Evolutionary conservation across 345 rosid species (phyloP).

Genomic region (thale cress (Arabidopsis thaliana)): TAIR10.1 NC_003070.9:11859001-11859500

Average conservation of each 20-base stretch:
- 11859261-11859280: constrained; percentile 10
- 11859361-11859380: constrained; percentile 10
- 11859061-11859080: constrained; percentile 76
- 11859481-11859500: not conserved
- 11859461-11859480: not conserved
- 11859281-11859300: not conserved
- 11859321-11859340: not conserved
- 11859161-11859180: constrained; percentile 87
- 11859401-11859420: not conserved
- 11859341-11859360: constrained; percentile 11
- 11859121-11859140: constrained; percentile 47
- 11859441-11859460: not conserved
- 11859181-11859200: constrained; percentile 59
- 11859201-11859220: not conserved
- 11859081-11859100: constrained; percentile 76
- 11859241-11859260: not conserved
- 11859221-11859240: not conserved
- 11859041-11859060: constrained; percentile 67
- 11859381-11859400: not conserved
- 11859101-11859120: constrained; percentile 57
- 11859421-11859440: too few relatives aligned
- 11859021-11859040: constrained; percentile 42
- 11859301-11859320: not conserved
- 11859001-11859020: constrained; percentile 61
- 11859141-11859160: constrained; percentile 78